These are phyloP conservation scores for Citrus glauca DNA, from an alignment of 345 rosid genomes.

Conservation along the genomic window DNA sequence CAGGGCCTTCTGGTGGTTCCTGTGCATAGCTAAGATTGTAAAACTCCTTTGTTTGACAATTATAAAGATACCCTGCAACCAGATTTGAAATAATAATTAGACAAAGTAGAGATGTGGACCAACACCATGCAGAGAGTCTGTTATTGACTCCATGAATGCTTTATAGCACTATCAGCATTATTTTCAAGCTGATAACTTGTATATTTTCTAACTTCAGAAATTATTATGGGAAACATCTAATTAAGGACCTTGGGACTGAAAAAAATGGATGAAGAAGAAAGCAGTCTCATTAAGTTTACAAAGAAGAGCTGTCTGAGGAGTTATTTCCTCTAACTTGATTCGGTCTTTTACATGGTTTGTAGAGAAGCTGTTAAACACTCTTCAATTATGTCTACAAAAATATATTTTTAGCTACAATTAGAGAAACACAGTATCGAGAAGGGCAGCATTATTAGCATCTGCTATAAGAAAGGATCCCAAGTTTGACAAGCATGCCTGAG, in stretches of 20 bases:
- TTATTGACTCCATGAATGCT: not conserved
- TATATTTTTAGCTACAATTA: not conserved
- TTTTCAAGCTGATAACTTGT: not conserved
- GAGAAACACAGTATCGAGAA: not conserved
- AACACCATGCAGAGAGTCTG: not conserved
- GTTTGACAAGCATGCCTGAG: not conserved
- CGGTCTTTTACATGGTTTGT: not conserved
- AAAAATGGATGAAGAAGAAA: not conserved
- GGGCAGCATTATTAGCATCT: not conserved
- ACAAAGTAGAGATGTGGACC: not conserved
- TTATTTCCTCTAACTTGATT: not conserved
- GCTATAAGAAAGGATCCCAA: not conserved
- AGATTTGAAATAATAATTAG: slow-evolving; percentile 2
- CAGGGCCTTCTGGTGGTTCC: slow-evolving; percentile 73
- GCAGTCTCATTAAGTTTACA: not conserved
- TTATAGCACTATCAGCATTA: not conserved
- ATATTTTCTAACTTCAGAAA: not conserved
- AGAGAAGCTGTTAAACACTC: not conserved
- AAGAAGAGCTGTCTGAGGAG: not conserved
- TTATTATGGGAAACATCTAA: not conserved
- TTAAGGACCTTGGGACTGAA: not conserved
- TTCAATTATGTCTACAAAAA: not conserved
- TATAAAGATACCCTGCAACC: slow-evolving; percentile 78
- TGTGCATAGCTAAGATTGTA: slow-evolving; percentile 93
- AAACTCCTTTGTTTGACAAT: slow-evolving; percentile 84